Conservation (phyloP, 2,329 filamentous ascomycete species). For the Colletotrichum limetticola region DNA sequence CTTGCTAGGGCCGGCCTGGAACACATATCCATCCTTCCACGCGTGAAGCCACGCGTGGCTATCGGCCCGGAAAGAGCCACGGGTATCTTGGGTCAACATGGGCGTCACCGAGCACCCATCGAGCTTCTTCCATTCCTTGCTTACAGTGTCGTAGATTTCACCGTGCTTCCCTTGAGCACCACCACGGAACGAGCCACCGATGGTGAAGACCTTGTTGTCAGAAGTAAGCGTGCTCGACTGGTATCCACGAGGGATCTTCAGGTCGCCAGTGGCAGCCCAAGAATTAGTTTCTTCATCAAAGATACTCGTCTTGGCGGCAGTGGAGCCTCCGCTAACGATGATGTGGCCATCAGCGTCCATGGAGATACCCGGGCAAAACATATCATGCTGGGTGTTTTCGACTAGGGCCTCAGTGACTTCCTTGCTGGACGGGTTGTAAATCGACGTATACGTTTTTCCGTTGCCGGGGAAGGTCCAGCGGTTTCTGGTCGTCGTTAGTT, state of each 20-base stretch:
- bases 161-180: slow-evolving; percentile 61
- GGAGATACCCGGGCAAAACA: slow-evolving; percentile 67
- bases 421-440: slow-evolving; percentile 24
- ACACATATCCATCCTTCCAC: slow-evolving; percentile 58
- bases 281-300: slow-evolving; percentile 49
- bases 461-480: slow-evolving; percentile 13
- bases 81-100: slow-evolving; percentile 59
- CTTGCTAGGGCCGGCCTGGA: slow-evolving; percentile 64
- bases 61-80: slow-evolving; percentile 57
- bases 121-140: slow-evolving; percentile 57
- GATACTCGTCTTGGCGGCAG: slow-evolving; percentile 57
- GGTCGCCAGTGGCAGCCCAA: slow-evolving; percentile 51
- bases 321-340: slow-evolving; percentile 63
- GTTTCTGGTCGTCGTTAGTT: neutral
- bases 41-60: slow-evolving; percentile 44
- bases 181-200: slow-evolving; percentile 65
- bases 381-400: slow-evolving; percentile 58
- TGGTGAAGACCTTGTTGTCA: slow-evolving; percentile 65
- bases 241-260: slow-evolving; percentile 61
- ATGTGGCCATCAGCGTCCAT: slow-evolving; percentile 58
- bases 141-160: slow-evolving; percentile 59
- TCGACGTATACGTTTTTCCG: neutral
- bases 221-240: slow-evolving; percentile 59
- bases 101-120: slow-evolving; percentile 54
- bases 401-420: slow-evolving; percentile 42